Evolutionary conservation across 2,329 filamentous ascomycete genomes (phyloP).

Genomic region (Sporothrix schenckii): DNA sequence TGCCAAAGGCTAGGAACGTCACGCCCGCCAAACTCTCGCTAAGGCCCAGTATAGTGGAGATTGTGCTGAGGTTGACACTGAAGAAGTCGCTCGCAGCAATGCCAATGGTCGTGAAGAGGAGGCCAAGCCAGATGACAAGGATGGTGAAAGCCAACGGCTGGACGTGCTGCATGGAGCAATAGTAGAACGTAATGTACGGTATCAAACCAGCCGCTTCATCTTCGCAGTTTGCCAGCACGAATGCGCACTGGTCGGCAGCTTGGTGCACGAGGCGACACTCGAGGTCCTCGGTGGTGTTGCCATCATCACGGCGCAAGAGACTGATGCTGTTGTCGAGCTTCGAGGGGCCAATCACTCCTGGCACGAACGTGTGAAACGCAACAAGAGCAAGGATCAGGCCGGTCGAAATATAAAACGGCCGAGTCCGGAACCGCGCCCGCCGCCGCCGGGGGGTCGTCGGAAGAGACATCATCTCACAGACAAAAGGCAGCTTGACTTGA

Average conservation of each 20-base stretch:
- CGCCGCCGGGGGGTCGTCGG: slow-evolving; percentile 35
- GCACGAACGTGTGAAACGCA: slow-evolving; percentile 44
- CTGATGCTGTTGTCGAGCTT: neutral
- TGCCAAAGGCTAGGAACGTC: slow-evolving; percentile 94
- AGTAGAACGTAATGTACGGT: slow-evolving; percentile 88
- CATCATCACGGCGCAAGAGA: slow-evolving; percentile 23
- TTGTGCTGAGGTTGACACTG: slow-evolving; percentile 93
- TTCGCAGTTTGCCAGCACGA: slow-evolving; percentile 77
- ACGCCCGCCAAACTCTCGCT: slow-evolving; percentile 96
- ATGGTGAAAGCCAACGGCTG: slow-evolving; percentile 79
- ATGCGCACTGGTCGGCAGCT: slow-evolving; percentile 80
- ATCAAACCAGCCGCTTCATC: slow-evolving; percentile 90
- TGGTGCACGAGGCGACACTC: slow-evolving; percentile 80
- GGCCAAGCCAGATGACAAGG: slow-evolving; percentile 77
- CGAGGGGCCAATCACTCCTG: neutral
- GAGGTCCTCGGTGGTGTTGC: slow-evolving; percentile 39
- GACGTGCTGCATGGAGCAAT: slow-evolving; percentile 70
- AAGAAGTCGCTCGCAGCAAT: slow-evolving; percentile 99
- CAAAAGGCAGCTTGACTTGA: neutral
- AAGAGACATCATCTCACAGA: slow-evolving; percentile 25
- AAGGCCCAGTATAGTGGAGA: slow-evolving; percentile 83
- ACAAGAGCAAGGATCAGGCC: slow-evolving; percentile 51
- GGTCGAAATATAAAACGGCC: slow-evolving; percentile 55
- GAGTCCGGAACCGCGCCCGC: slow-evolving; percentile 48
- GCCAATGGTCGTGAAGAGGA: slow-evolving; percentile 95